Conservation (phyloP, 768 basidiomycete species). For the Chalciporus chontae region DNA sequence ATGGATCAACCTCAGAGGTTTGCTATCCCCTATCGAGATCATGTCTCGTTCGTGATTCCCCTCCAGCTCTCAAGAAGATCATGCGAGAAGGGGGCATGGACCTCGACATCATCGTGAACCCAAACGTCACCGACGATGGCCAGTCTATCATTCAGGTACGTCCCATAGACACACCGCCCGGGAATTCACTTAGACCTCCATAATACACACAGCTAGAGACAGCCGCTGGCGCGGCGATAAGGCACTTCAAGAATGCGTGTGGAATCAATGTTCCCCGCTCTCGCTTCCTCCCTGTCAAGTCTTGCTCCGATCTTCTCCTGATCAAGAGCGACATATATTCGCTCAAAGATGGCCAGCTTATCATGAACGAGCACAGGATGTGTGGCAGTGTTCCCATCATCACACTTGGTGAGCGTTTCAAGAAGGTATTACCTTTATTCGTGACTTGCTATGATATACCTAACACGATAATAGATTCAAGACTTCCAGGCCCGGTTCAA, state of each 20-base stretch:
- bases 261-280: conserved; percentile 94
- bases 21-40: conserved; percentile 6
- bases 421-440: conserved; percentile 57
- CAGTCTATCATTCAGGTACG: conserved; percentile 75
- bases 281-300: conserved; percentile 91
- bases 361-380: conserved; percentile 80
- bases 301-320: conserved; percentile 81
- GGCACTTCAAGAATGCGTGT: conserved; percentile 88
- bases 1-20: conserved; percentile 77
- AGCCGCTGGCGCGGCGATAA: conserved; percentile 90
- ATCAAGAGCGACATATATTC: conserved; percentile 95
- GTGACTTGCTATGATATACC: background rate
- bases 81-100: conserved; percentile 86
- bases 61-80: conserved; percentile 78
- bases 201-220: conserved; percentile 61
- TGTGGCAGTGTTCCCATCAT: conserved; percentile 91
- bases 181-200: conserved; percentile 4
- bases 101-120: conserved; percentile 94
- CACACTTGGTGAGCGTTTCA: conserved; percentile 96
- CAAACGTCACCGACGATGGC: conserved; percentile 83
- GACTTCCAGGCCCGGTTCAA: conserved; percentile 95
- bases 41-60: background rate
- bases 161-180: background rate
- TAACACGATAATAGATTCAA: conserved; percentile 48
- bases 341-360: conserved; percentile 80